Evolutionary conservation across 2,329 filamentous ascomycete species (phyloP).

Genomic region (Ceratocystiopsis minuta): DNA sequence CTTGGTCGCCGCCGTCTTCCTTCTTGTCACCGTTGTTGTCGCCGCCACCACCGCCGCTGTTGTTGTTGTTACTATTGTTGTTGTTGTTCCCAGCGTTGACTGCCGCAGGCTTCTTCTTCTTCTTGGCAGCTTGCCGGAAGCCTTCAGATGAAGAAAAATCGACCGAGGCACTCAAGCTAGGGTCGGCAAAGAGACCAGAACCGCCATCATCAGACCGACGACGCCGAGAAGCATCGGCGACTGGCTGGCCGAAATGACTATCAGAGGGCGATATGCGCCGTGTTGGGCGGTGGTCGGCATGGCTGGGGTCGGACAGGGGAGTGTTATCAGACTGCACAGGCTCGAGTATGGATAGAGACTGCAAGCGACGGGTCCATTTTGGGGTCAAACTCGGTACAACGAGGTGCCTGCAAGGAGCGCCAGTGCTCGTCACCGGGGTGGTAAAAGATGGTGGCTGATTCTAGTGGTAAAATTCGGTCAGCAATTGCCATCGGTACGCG

Average conservation of each 20-base stretch:
- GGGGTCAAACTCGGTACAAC: slow-evolving; percentile 14
- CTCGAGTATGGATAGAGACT: slow-evolving; percentile 1
- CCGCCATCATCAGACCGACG: too few relatives aligned
- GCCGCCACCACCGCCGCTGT: slow-evolving; percentile 19
- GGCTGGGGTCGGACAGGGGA: too few relatives aligned
- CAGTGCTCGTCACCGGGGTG: too few relatives aligned
- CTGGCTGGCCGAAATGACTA: background rate
- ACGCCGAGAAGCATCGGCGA: too few relatives aligned
- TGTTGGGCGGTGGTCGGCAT: too few relatives aligned
- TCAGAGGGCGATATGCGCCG: slow-evolving; percentile 3
- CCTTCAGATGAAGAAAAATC: slow-evolving; percentile 39
- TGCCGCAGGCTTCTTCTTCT: slow-evolving; percentile 29
- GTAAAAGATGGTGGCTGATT: too few relatives aligned
- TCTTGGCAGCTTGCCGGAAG: slow-evolving; percentile 38
- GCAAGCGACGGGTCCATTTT: slow-evolving; percentile 10
- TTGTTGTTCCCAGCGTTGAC: slow-evolving; percentile 24
- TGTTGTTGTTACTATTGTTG: slow-evolving; percentile 12
- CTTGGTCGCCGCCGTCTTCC: slow-evolving; percentile 12
- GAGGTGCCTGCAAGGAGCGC: slow-evolving; percentile 1
- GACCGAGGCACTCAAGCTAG: slow-evolving; percentile 26
- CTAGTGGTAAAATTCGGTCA: too few relatives aligned
- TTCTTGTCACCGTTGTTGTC: slow-evolving; percentile 15
- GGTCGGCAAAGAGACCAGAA: slow-evolving; percentile 16
- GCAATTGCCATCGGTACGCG: too few relatives aligned
- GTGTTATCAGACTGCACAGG: background rate